A percentile compares a stretch with the other conserved stretches of the same genome.
Conservation (phyloP, 2,329 filamentous ascomycete species). For the Neofusicoccum umdonicola region DNA sequence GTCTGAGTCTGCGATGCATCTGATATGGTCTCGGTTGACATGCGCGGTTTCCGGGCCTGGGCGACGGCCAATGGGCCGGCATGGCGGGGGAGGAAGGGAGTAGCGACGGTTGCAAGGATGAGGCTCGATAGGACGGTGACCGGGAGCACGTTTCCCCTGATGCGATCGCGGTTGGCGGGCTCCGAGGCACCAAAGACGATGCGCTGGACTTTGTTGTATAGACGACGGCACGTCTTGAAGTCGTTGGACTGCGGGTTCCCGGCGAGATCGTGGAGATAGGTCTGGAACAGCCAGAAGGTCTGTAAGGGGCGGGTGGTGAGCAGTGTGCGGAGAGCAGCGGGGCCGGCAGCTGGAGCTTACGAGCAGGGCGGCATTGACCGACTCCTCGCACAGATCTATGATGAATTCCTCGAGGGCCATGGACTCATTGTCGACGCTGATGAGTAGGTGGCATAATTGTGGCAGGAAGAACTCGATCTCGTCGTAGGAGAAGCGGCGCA, state of each 20-base stretch:
- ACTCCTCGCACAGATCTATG: slow-evolving; percentile 81
- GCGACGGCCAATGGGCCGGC: slow-evolving; percentile 78
- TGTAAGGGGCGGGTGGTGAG: slow-evolving; percentile 35
- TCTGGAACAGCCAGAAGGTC: slow-evolving; percentile 91
- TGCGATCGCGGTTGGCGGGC: slow-evolving; percentile 66
- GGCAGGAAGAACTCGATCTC: slow-evolving; percentile 92
- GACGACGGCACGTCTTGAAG: slow-evolving; percentile 77
- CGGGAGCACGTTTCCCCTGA: slow-evolving; percentile 77
- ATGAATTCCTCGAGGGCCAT: slow-evolving; percentile 89
- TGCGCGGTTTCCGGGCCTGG: slow-evolving; percentile 73
- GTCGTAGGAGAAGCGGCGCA: slow-evolving; percentile 84
- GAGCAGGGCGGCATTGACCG: slow-evolving; percentile 77
- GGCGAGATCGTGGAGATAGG: slow-evolving; percentile 78
- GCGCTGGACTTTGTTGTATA: slow-evolving; percentile 86
- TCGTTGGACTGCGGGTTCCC: slow-evolving; percentile 71
- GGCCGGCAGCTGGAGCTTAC: slow-evolving; percentile 44
- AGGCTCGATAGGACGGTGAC: slow-evolving; percentile 80
- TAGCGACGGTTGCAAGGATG: slow-evolving; percentile 71
- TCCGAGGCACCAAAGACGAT: slow-evolving; percentile 80
- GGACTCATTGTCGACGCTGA: slow-evolving; percentile 86
- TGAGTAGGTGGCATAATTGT: slow-evolving; percentile 78
- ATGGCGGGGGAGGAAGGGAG: slow-evolving; percentile 73
- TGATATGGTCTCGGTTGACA: slow-evolving; percentile 59
- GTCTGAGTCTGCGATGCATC: slow-evolving; percentile 54
- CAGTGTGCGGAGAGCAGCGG: neutral